Percentiles rank a stretch among this genome's conserved stretches.
These are phyloP conservation scores for Brassica hybrid DNA, from an alignment of 441 rosid genomes.

Conservation along the genomic window DNA sequence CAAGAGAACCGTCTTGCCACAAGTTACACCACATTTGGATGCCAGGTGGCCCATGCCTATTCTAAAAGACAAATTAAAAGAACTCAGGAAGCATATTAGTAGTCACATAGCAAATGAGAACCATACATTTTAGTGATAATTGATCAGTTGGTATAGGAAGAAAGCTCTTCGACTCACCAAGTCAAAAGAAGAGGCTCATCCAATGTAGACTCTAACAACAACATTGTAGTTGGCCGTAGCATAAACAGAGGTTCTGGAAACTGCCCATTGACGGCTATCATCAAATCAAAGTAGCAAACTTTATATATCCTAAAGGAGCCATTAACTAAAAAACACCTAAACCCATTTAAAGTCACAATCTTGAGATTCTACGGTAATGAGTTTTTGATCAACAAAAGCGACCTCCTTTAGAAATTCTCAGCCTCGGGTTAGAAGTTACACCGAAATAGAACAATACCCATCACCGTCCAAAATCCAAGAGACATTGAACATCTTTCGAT, in stretches of 20 bases:
- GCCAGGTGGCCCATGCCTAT: not conserved
- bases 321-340: too few relatives aligned
- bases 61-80: not conserved
- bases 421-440: too few relatives aligned
- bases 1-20: not conserved
- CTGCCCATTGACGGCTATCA: too few relatives aligned
- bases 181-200: conserved; percentile 79
- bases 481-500: too few relatives aligned
- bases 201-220: conserved; percentile 64
- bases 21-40: not conserved
- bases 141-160: conserved; percentile 12
- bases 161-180: conserved; percentile 51
- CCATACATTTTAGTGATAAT: not conserved
- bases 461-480: too few relatives aligned
- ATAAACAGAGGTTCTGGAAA: not conserved
- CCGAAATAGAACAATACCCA: too few relatives aligned
- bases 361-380: too few relatives aligned
- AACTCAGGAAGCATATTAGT: not conserved
- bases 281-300: too few relatives aligned
- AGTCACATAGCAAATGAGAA: not conserved
- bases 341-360: too few relatives aligned
- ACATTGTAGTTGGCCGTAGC: conserved; percentile 78
- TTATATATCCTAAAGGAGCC: too few relatives aligned
- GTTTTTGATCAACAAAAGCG: too few relatives aligned
- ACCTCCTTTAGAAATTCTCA: too few relatives aligned